Evolutionary conservation across 2,329 filamentous ascomycete species (phyloP).

Genomic region (Nothophaeocryptopus gaeumannii): DNA sequence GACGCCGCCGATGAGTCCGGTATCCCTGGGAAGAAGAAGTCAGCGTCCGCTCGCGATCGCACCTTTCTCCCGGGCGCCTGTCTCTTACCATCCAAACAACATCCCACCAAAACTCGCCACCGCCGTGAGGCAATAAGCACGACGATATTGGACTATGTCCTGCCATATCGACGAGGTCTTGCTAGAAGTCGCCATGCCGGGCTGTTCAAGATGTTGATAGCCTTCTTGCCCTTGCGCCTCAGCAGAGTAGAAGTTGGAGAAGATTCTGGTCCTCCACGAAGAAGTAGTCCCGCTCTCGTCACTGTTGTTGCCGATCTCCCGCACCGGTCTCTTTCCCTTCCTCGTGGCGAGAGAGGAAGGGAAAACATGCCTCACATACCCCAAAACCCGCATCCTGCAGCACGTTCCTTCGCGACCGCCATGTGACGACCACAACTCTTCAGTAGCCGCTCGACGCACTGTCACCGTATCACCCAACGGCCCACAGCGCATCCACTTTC

Average conservation of each 20-base stretch:
- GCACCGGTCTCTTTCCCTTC: slow-evolving; percentile 1
- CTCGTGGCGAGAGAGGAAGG: neutral
- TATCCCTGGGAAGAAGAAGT: slow-evolving; percentile 26
- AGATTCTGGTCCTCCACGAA: neutral
- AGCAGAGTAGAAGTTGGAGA: neutral
- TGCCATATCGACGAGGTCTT: slow-evolving; percentile 34
- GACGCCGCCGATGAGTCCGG: slow-evolving; percentile 37
- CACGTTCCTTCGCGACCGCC: neutral
- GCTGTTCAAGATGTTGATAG: slow-evolving; percentile 6
- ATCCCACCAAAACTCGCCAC: slow-evolving; percentile 46
- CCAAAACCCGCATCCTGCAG: slow-evolving; percentile 5
- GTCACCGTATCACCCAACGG: slow-evolving; percentile 6
- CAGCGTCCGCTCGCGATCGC: too few relatives aligned
- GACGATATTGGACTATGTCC: slow-evolving; percentile 41
- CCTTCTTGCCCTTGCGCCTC: slow-evolving; percentile 1
- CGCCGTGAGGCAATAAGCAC: slow-evolving; percentile 41
- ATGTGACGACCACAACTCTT: neutral
- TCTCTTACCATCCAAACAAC: slow-evolving; percentile 21
- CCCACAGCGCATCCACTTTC: neutral
- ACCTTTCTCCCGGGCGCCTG: too few relatives aligned
- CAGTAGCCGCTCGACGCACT: neutral
- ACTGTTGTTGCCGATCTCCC: neutral
- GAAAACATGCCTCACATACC: too few relatives aligned
- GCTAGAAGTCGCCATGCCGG: slow-evolving; percentile 6
- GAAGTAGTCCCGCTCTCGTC: too few relatives aligned